Conservation (phyloP, 805 yeast genomes). For the Diddensiella transvaalensis region DNA sequence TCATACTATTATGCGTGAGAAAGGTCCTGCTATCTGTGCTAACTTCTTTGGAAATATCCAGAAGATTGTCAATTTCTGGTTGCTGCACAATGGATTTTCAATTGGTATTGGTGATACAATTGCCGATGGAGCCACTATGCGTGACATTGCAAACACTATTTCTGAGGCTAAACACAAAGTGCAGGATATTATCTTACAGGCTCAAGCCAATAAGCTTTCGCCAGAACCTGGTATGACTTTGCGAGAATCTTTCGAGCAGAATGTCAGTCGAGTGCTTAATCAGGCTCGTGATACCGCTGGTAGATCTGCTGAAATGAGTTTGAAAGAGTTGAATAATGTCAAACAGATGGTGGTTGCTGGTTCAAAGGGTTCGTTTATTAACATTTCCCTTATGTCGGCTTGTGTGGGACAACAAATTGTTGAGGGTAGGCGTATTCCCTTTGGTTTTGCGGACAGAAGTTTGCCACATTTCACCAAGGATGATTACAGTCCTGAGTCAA, state of each 20-base stretch:
- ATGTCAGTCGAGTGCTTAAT: conserved; percentile 89
- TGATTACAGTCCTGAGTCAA: conserved; percentile 97
- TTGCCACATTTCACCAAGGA: conserved; percentile 98
- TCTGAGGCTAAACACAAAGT: conserved; percentile 91
- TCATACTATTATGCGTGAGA: conserved; percentile 96
- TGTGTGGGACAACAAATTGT: conserved; percentile 99
- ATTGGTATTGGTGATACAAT: conserved; percentile 99
- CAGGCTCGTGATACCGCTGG: conserved; percentile 99
- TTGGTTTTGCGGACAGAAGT: conserved; percentile 94
- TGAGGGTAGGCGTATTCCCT: conserved; percentile 98
- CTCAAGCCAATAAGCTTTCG: conserved; percentile 80
- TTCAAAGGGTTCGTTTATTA: conserved; percentile 97
- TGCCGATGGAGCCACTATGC: conserved; percentile 97
- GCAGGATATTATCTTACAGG: conserved; percentile 87
- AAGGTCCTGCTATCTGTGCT: conserved; percentile 89
- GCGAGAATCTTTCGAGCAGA: conserved; percentile 97
- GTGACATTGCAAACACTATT: conserved; percentile 86
- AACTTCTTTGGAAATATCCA: conserved; percentile 88
- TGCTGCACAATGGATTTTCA: conserved; percentile 93
- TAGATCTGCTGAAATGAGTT: conserved; percentile 94
- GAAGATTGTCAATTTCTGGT: conserved; percentile 94
- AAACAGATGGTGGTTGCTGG: conserved; percentile 99
- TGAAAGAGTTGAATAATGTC: conserved; percentile 91
- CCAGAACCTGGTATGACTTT: conserved; percentile 99
- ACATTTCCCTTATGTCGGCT: conserved; percentile 99